Percentiles rank a stretch among this genome's conserved stretches.
phyloP scores from a whole-genome alignment of 352 stramenopile species.

The Pythium coloratum region DNA sequence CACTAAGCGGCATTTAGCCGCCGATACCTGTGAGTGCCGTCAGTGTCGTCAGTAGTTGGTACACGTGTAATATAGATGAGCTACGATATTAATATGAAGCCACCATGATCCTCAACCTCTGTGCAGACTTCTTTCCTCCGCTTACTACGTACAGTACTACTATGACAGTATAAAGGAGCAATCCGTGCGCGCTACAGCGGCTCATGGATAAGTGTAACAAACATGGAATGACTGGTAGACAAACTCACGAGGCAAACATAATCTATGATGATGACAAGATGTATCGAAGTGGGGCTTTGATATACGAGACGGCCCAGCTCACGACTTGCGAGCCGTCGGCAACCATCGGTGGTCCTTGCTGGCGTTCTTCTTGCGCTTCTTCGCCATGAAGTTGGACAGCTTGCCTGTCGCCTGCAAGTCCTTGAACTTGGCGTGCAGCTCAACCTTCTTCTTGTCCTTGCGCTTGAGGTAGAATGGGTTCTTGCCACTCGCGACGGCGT shows the following conservation, averaged over 20 bases:
- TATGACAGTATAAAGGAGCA: too few relatives aligned
- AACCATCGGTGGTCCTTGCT: conserved; percentile 92
- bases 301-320: not conserved
- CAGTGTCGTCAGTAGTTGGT: not conserved
- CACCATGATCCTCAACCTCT: conserved; percentile 6
- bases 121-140: not conserved
- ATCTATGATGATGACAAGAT: not conserved
- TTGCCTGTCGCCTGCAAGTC: conserved; percentile 86
- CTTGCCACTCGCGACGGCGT: conserved; percentile 89
- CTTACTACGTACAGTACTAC: too few relatives aligned
- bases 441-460: conserved; percentile 91
- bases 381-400: conserved; percentile 92
- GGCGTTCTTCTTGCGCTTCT: conserved; percentile 93
- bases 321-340: conserved; percentile 77
- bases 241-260: not conserved
- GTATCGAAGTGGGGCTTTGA: not conserved
- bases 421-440: conserved; percentile 91
- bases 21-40: not conserved
- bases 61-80: conserved; percentile 17
- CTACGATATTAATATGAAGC: conserved; percentile 7
- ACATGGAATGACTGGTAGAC: too few relatives aligned
- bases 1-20: not conserved
- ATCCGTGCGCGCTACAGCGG: too few relatives aligned
- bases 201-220: too few relatives aligned
- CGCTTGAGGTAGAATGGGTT: conserved; percentile 91